Percentiles rank a stretch among this genome's conserved stretches.
These are phyloP conservation scores for Fusarium lateritium DNA, from an alignment of 2,329 filamentous ascomycete genomes.

Conservation along the genomic window DNA sequence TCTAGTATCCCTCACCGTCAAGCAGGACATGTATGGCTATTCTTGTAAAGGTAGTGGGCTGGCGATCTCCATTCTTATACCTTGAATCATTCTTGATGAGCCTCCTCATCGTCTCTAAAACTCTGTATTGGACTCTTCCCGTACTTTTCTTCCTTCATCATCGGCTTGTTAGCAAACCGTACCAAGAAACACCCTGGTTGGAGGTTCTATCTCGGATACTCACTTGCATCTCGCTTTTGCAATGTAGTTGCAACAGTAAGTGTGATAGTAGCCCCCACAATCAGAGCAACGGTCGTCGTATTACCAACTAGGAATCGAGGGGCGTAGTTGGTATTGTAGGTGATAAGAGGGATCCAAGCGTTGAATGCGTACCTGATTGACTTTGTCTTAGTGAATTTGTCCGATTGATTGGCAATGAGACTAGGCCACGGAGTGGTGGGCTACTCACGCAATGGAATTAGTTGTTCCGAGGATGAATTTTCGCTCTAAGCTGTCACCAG, in stretches of 20 bases:
- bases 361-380: not conserved
- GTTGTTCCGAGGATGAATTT: not conserved
- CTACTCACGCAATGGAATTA: not conserved
- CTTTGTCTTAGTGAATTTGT: not conserved
- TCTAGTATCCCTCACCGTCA: too few relatives aligned
- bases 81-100: too few relatives aligned
- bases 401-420: too few relatives aligned
- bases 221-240: not conserved
- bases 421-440: not conserved
- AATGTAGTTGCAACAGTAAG: not conserved
- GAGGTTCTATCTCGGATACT: not conserved
- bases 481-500: not conserved
- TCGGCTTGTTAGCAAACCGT: not conserved
- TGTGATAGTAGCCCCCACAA: not conserved
- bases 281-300: not conserved
- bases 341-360: not conserved
- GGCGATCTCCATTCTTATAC: too few relatives aligned
- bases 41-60: too few relatives aligned
- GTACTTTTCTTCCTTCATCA: not conserved
- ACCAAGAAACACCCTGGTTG: not conserved
- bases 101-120: too few relatives aligned
- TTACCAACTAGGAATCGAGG: not conserved
- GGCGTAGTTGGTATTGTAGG: not conserved
- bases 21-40: too few relatives aligned
- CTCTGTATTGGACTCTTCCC: too few relatives aligned